Percentiles rank a stretch among this genome's conserved stretches.
phyloP scores from a whole-genome alignment of 805 yeast species.

The Yamadazyma kitorensis region DNA sequence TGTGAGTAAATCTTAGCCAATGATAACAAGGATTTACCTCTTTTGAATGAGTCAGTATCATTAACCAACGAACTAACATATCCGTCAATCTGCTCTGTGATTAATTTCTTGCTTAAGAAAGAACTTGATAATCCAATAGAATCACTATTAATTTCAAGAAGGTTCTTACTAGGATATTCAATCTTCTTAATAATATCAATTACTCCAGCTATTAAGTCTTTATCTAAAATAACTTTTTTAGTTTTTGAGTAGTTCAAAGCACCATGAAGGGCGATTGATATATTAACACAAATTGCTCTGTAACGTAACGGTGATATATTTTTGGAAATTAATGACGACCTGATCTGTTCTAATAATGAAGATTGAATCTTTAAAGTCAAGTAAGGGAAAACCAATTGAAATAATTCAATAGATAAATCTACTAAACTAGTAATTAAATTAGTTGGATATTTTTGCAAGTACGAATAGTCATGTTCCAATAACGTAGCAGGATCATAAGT shows the following conservation, averaged over 20 bases:
- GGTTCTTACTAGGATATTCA: constrained; percentile 33
- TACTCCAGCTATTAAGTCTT: constrained; percentile 40
- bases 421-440: constrained; percentile 43
- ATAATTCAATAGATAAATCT: constrained; percentile 78
- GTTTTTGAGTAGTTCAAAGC: constrained; percentile 24
- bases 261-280: constrained; percentile 62
- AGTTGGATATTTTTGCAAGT: constrained; percentile 21
- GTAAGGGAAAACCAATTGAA: constrained; percentile 65
- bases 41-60: constrained; percentile 58
- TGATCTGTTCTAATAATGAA: constrained; percentile 79
- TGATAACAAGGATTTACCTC: constrained; percentile 41
- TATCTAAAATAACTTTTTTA: constrained; percentile 21
- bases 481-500: constrained; percentile 31
- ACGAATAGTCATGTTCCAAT: constrained; percentile 25
- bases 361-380: constrained; percentile 78
- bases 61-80: constrained; percentile 62
- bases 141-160: constrained; percentile 51
- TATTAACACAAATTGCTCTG: constrained; percentile 57
- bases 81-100: constrained; percentile 23
- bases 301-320: constrained; percentile 29
- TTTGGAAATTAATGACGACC: constrained; percentile 46
- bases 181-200: constrained; percentile 50
- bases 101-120: constrained; percentile 15
- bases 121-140: constrained; percentile 50
- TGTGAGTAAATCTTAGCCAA: constrained; percentile 28